Percentiles rank a stretch among this genome's conserved stretches.
Conservation (phyloP, 2,329 filamentous ascomycete genomes). For the Bimuria novae-zelandiae region DNA sequence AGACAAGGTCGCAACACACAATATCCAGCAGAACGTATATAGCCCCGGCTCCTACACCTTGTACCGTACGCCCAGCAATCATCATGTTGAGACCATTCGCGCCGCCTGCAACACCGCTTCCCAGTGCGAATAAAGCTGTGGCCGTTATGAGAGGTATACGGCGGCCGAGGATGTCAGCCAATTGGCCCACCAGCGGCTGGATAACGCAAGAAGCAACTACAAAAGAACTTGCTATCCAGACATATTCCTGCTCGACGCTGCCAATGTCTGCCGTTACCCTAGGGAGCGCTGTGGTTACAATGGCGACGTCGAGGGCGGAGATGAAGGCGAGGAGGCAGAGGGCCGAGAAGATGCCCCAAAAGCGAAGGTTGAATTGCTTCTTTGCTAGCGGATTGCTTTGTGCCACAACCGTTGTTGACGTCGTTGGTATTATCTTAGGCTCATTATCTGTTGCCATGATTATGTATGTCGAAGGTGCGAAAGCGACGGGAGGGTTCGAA, state of each 20-base stretch:
- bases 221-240: slow-evolving; percentile 12
- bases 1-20: slow-evolving; percentile 54
- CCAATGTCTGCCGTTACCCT: slow-evolving; percentile 36
- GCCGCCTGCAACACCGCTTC: slow-evolving; percentile 55
- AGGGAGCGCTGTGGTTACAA: slow-evolving; percentile 41
- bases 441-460: no score
- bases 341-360: background rate
- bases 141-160: slow-evolving; percentile 30
- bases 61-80: slow-evolving; percentile 57
- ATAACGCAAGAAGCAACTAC: slow-evolving; percentile 27
- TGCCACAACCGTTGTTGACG: no score
- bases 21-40: slow-evolving; percentile 50
- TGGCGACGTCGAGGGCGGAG: slow-evolving; percentile 18
- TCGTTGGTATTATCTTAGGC: no score
- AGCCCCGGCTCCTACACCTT: slow-evolving; percentile 55
- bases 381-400: no score
- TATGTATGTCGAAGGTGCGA: no score
- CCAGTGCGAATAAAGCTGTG: slow-evolving; percentile 53
- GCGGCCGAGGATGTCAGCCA: slow-evolving; percentile 49
- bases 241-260: slow-evolving; percentile 13
- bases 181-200: slow-evolving; percentile 12
- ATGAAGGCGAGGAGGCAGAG: background rate
- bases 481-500: no score
- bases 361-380: background rate
- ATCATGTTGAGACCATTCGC: slow-evolving; percentile 46